Percentiles rank a stretch among this genome's conserved stretches.
Conservation (phyloP, 1,139 yeast genomes). For the Taphrina sp. region DNA sequence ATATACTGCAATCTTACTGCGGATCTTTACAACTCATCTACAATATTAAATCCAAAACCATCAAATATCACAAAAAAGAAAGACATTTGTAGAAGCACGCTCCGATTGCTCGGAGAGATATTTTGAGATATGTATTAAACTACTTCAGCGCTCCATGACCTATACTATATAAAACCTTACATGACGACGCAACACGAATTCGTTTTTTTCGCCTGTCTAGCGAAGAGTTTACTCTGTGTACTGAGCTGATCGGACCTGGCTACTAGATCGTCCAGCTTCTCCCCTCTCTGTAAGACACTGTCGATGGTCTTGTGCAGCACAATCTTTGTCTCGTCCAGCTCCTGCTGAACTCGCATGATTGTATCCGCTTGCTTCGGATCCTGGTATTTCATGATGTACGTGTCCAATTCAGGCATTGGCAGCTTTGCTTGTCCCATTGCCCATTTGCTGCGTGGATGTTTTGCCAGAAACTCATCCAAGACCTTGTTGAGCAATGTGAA, state of each 20-base stretch:
- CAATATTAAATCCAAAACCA: too few species aligned
- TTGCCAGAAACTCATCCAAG: conserved; percentile 81
- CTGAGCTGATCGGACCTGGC: conserved; percentile 93
- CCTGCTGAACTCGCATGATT: conserved; percentile 95
- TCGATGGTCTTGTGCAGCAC: conserved; percentile 95
- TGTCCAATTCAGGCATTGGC: conserved; percentile 59
- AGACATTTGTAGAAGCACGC: too few species aligned
- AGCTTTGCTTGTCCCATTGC: conserved; percentile 43
- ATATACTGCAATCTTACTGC: too few species aligned
- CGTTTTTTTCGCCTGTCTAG: conserved; percentile 81
- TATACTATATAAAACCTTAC: too few species aligned
- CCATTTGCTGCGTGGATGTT: conserved; percentile 79
- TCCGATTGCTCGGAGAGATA: too few species aligned
- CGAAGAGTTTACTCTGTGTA: conserved; percentile 85
- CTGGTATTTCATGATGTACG: conserved; percentile 78
- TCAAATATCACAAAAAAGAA: too few species aligned
- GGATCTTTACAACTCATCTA: too few species aligned
- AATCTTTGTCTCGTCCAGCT: conserved; percentile 94
- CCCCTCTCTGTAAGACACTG: conserved; percentile 91
- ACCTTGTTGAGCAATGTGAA: conserved; percentile 87
- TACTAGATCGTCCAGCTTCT: conserved; percentile 86
- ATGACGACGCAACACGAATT: conserved; percentile 89
- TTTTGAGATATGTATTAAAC: too few species aligned
- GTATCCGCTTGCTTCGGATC: conserved; percentile 97
- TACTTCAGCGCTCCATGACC: too few species aligned